Evolutionary conservation across 257 asterid species (phyloP), one percentile per base, ranked within the genome.

Genomic region (Salvia hispanica): DNA sequence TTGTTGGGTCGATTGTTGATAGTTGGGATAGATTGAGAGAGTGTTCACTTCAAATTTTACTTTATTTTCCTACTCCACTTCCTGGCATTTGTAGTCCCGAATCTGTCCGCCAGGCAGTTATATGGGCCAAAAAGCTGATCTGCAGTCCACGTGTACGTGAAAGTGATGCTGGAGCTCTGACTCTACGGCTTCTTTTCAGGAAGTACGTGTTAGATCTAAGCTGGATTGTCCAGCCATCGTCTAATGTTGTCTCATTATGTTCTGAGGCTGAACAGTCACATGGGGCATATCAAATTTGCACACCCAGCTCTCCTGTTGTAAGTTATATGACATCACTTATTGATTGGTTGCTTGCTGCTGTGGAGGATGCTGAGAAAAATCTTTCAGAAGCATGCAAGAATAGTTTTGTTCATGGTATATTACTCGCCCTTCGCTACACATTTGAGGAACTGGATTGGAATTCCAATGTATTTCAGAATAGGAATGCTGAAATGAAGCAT

Each of bases 81-180:
- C 96, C 99, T 45, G 97, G 99, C 47, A 78, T 93, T 54, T 40
- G 53, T 77, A 77, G 77, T 66, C 84, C 90, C 31, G 82, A 74
- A 66, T 70, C 76, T 81, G 95, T 86, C 51, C 69, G 58, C 43
- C 80, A 79, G 75, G 85, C 90, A 75, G 78, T 93, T 79, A 70
- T 76, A 57, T 90, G 96, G 99, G 94, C 97, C 31, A 93, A 90
- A 87, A 85, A 85, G 76, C 84, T 93, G 61, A 78, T 90, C 42
- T 85, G 94, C 77, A 90, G 97, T 70, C 97, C 99, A 70, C 99
- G 99, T 40, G 99, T 93, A 48, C 79, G 99, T 74, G 99, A 93
- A 84, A 82, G 94, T 82, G 99, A 93, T 80, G 99, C 99, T 71
- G 99, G 99, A 64, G 97, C 99, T 74, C 89, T 93, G 74, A 84